Base-by-base conservation (phyloP, 2,329 filamentous ascomycete species). In the Phaeosphaeria sp. region DNA sequence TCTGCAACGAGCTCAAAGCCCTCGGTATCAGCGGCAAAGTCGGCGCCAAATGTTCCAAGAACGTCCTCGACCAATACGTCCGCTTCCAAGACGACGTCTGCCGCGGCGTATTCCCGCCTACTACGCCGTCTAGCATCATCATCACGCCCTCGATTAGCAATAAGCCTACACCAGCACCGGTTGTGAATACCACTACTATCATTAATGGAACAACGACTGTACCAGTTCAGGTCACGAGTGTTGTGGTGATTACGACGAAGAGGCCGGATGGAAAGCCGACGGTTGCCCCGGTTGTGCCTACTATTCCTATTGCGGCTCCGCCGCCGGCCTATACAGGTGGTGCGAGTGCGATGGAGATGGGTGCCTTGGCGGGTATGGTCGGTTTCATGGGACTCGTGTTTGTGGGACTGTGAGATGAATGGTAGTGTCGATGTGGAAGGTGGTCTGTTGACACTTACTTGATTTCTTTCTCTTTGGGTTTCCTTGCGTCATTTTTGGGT, bases 1-100 rank as follows among this genome's bases (percentile, higher is more conserved):
- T 71, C 41, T 69, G 68, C 55, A n/a, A 49, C 3, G 56, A 63
- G 54, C 57, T 71, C 52, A 43, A 54, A 39, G 50, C 36, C 18
- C 54, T 65, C 30, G 33, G 25, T 39, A 39, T 57, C 42, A 49
- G 36, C 9, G 50, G 25, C 52, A 46, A 50, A 20, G 41, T 54
- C 44, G 23, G 22, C 23, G 46, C 41, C 20, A 50, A 41, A 25
- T 50, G 30, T 20, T 42, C 48, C 33, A 10, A 33, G 21, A 22
- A 4, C 18, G 47, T 36, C 9, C 18, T 21, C 27, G 30, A 18
- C 1, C 47, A 49, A 30, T 49, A 49, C 47, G 13, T 6, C 7
- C 9, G 11, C 2, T 49, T 49, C 30, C 47, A 49, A 39, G 27
- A 21, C n/a, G 30, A 36, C 6, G 30, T 49, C 18, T 49, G 47